These are phyloP conservation scores for Diaporthe ampelina DNA, from an alignment of 2,329 filamentous ascomycete genomes.

Conservation along the genomic window DNA sequence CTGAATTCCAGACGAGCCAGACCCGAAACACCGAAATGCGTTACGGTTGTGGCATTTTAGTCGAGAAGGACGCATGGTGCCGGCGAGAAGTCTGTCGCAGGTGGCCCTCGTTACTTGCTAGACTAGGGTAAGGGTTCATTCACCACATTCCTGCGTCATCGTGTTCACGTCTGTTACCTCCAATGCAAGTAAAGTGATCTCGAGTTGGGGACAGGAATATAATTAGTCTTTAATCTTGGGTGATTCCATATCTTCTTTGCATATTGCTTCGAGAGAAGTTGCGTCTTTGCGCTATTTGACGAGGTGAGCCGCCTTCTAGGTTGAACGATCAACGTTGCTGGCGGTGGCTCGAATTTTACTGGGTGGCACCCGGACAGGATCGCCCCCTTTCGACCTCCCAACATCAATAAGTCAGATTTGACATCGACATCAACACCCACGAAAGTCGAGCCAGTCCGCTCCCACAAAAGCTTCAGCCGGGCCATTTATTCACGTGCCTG, in stretches of 20 bases:
- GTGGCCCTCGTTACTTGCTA: neutral
- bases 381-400: conserved; percentile 10
- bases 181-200: neutral
- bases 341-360: conserved; percentile 7
- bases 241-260: too few relatives aligned
- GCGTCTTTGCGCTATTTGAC: neutral
- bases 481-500: neutral
- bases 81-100: too few relatives aligned
- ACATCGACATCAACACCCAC: conserved; percentile 4
- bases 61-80: too few relatives aligned
- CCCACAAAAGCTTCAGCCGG: neutral
- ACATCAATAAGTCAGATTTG: conserved; percentile 2
- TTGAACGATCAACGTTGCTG: neutral
- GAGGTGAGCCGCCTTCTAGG: neutral
- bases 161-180: neutral
- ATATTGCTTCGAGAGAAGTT: neutral
- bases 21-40: too few relatives aligned
- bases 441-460: neutral
- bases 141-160: neutral
- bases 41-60: too few relatives aligned
- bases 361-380: neutral
- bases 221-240: too few relatives aligned
- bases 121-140: neutral
- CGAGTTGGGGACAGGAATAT: too few relatives aligned
- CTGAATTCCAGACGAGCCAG: too few relatives aligned